Evolutionary conservation across 805 yeast species (phyloP), one percentile per base, ranked within the genome.

Genomic region (Starmerella roubikii): DNA sequence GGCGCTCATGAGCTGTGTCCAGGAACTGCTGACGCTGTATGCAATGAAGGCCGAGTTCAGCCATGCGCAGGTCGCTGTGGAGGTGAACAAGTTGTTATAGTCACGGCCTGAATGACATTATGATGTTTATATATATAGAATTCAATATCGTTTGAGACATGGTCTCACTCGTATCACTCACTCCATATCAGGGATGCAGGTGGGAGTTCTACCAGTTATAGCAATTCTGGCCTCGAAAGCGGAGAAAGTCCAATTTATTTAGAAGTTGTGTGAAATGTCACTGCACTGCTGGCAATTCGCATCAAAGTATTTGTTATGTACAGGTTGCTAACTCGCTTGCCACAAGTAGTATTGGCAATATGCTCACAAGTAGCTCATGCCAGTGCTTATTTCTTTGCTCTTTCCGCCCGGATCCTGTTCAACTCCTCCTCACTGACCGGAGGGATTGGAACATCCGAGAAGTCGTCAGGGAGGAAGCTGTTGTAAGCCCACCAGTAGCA

Each of bases 401-500:
- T 13, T 15, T 24, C 19, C n/a, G 36, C 29, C 59, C 71, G 76
- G 63, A 86, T 69, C 57, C 72, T 67, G 36, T 70, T 72, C 54
- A 88, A 66, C 55, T 84, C 91, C 38, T 69, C 76, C 44, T 80
- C 91, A 29, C 78, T 69, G 42, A 88, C 68, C 16, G 97, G 96
- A 34, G 98, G 98, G 49, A 88, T 76, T 30, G 96, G 96, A 50
- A 88, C 83, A 56, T 86, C 95, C 33, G 69, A 74, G 57, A 88
- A 84, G 47, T 88, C 94, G 55, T 85, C 95, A 65, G 50, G 59
- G 32, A 53, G 67, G 42, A 57, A 53, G 32, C 56, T 47, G 32
- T 46, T 45, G 51, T 46, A 53, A 19, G 58, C 50, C 56, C 56
- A 57, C 35, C 39, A 44, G 42, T 54, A 86, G 21, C 84, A 78